Evolutionary conservation across 805 yeast genomes (phyloP).

Genomic region (Wickerhamiella kurtzmanii): DNA sequence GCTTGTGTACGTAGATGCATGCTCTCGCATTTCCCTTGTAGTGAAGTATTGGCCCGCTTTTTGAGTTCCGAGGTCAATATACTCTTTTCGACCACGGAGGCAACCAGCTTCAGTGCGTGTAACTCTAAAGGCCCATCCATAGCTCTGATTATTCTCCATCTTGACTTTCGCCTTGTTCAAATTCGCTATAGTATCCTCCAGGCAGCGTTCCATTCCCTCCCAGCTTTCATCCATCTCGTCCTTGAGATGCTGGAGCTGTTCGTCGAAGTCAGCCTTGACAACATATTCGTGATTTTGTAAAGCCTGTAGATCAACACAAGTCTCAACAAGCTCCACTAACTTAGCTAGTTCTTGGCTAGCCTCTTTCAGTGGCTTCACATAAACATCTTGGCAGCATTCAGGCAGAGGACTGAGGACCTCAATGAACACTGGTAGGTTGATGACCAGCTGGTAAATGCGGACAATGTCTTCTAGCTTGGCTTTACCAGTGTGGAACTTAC

Average conservation of each 20-base stretch:
- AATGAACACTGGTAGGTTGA: constrained; percentile 55
- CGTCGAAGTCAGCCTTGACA: constrained; percentile 83
- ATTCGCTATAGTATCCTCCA: constrained; percentile 55
- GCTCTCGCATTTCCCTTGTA: constrained; percentile 46
- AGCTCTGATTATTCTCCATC: constrained; percentile 71
- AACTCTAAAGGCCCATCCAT: constrained; percentile 90
- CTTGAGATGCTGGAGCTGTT: constrained; percentile 49
- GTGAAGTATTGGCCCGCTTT: constrained; percentile 94
- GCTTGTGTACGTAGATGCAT: constrained; percentile 45
- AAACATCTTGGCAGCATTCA: constrained; percentile 27
- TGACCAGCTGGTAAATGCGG: constrained; percentile 67
- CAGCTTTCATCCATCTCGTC: constrained; percentile 42
- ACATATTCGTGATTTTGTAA: constrained; percentile 70
- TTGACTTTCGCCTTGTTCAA: constrained; percentile 77
- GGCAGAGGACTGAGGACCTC: constrained; percentile 36
- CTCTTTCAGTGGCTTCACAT: constrained; percentile 45
- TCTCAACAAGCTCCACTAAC: constrained; percentile 75
- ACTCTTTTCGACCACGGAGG: constrained; percentile 47
- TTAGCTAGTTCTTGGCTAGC: constrained; percentile 43
- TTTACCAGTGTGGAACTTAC: constrained; percentile 41
- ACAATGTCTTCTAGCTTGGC: constrained; percentile 81
- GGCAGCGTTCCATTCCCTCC: constrained; percentile 43
- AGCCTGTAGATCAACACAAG: constrained; percentile 79
- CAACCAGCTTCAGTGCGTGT: constrained; percentile 79
- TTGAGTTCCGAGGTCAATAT: constrained; percentile 73